These are phyloP conservation scores for Alternaria triticina DNA, from an alignment of 2,329 filamentous ascomycete genomes.

Conservation along the genomic window DNA sequence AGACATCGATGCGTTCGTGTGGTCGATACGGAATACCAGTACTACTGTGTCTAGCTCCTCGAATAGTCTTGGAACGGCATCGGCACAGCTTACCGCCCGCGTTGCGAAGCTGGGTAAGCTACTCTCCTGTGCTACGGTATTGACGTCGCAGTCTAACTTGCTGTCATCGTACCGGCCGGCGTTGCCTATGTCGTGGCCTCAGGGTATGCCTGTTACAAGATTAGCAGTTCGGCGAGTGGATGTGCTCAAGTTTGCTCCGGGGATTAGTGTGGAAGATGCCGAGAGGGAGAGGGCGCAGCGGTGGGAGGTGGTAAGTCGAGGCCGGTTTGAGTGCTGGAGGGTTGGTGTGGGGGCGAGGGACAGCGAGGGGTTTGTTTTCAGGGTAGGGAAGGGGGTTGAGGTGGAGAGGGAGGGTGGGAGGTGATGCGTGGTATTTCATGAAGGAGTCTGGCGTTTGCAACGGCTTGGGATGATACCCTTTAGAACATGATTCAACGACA, in stretches of 20 bases:
- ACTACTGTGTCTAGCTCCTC: neutral
- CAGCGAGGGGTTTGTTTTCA: slow-evolving; percentile 37
- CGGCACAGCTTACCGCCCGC: slow-evolving; percentile 17
- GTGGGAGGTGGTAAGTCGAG: slow-evolving; percentile 46
- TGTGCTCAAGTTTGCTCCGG: slow-evolving; percentile 47
- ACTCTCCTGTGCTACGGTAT: slow-evolving; percentile 19
- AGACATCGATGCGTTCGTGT: slow-evolving; percentile 59
- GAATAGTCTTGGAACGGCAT: slow-evolving; percentile 21
- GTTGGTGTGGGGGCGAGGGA: slow-evolving; percentile 22
- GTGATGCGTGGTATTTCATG: neutral
- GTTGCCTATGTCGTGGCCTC: slow-evolving; percentile 41
- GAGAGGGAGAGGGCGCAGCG: slow-evolving; percentile 42
- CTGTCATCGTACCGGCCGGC: slow-evolving; percentile 16
- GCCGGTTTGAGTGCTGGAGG: slow-evolving; percentile 45
- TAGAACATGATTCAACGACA: neutral
- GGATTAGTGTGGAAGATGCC: slow-evolving; percentile 49
- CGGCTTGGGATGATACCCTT: neutral
- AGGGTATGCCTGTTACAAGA: slow-evolving; percentile 31
- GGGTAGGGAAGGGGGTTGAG: slow-evolving; percentile 24
- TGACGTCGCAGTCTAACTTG: slow-evolving; percentile 21
- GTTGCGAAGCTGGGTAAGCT: slow-evolving; percentile 13
- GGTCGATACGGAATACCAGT: slow-evolving; percentile 13
- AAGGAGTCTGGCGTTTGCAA: neutral
- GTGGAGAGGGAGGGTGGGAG: slow-evolving; percentile 11
- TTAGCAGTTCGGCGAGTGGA: slow-evolving; percentile 43